These are phyloP conservation scores for Flaveria floridana DNA, from an alignment of 140 eudicot species.

Conservation along the genomic window DNA sequence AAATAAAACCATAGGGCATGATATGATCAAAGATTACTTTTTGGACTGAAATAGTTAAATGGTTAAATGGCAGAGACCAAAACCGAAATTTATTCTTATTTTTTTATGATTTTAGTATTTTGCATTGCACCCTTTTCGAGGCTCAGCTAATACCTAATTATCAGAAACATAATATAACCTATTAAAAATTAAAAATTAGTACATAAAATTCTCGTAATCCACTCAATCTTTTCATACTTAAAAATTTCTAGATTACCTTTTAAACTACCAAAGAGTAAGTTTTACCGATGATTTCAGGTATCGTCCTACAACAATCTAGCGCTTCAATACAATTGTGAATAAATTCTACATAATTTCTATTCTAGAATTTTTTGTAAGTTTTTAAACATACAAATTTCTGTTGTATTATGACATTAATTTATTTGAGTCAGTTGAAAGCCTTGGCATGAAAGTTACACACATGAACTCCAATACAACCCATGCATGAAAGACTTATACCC, in stretches of 20 bases:
- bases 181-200: too few relatives aligned
- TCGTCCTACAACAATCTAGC: not conserved
- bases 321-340: not conserved
- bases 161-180: too few relatives aligned
- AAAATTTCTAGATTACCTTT: not conserved
- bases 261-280: not conserved
- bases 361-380: too few relatives aligned
- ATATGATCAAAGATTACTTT: too few relatives aligned
- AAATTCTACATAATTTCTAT: not conserved
- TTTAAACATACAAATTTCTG: not conserved
- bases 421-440: not conserved
- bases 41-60: too few relatives aligned
- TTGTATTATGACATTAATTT: not conserved
- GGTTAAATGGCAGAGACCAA: too few relatives aligned
- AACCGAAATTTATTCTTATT: too few relatives aligned
- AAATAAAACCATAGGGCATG: too few relatives aligned
- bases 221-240: not conserved
- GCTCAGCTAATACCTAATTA: too few relatives aligned
- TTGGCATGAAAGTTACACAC: not conserved
- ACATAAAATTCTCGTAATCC: too few relatives aligned
- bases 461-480: not conserved
- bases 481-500: slow-evolving; percentile 9
- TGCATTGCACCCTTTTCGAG: too few relatives aligned
- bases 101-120: too few relatives aligned
- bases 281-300: not conserved